A percentile compares a stretch with the other conserved stretches of the same genome.
Evolutionary conservation across 2,329 filamentous ascomycete genomes (phyloP).

Genomic region (Epichloe uncinata): DNA sequence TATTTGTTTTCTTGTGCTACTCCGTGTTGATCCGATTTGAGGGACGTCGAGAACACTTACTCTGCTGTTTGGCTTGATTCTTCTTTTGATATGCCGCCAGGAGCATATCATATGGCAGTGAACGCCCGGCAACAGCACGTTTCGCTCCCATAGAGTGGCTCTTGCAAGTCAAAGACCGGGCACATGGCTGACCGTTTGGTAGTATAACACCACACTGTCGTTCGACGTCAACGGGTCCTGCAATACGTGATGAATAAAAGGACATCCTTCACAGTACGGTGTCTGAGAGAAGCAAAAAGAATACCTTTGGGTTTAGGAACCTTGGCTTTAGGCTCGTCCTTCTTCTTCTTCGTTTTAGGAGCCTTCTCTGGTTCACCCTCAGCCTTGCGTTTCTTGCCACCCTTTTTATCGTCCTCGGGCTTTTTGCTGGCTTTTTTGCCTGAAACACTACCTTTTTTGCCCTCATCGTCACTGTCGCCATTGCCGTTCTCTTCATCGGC

Average conservation of each 20-base stretch:
- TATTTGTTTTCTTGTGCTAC: neutral
- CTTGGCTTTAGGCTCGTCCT: conserved; percentile 79
- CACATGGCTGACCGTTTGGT: conserved; percentile 75
- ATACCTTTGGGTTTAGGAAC: conserved; percentile 68
- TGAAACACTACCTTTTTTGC: conserved; percentile 28
- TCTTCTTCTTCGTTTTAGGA: conserved; percentile 86
- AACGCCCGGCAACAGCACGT: conserved; percentile 72
- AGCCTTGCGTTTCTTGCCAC: conserved; percentile 64
- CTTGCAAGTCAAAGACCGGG: conserved; percentile 83
- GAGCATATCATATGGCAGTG: conserved; percentile 84
- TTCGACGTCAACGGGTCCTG: conserved; percentile 82
- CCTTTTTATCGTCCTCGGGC: conserved; percentile 50
- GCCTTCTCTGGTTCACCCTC: conserved; percentile 67
- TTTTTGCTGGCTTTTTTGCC: conserved; percentile 58
- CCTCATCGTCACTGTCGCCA: conserved; percentile 32
- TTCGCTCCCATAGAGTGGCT: conserved; percentile 94
- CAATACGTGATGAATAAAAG: neutral
- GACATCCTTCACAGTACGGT: neutral
- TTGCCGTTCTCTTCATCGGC: conserved; percentile 34
- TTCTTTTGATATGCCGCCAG: conserved; percentile 87
- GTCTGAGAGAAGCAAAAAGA: neutral
- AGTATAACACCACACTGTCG: conserved; percentile 82
- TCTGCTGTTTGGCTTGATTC: conserved; percentile 96
- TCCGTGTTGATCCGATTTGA: neutral
- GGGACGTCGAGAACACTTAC: conserved; percentile 35